Percentiles rank a stretch among this genome's conserved stretches.
Evolutionary conservation across 163 green algal genomes (phyloP).

Genomic region (Prototheca cutis): DNA sequence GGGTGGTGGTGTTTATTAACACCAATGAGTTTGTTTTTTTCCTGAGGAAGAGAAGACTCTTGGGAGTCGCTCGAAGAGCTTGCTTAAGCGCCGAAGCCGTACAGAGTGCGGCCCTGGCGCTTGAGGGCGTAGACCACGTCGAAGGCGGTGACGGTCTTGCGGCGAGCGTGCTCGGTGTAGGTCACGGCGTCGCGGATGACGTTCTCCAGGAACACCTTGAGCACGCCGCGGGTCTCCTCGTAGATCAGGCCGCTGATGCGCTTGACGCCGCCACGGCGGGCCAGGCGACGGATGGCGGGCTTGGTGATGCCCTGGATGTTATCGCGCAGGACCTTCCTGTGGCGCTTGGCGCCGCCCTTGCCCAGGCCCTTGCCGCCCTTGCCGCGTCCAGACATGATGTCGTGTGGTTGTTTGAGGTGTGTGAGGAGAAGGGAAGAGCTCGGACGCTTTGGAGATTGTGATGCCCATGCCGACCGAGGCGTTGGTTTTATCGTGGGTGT

Average conservation of each 20-base stretch:
- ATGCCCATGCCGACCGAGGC: too few relatives aligned
- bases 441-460: background rate
- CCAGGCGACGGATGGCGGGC: slow-evolving; percentile 72
- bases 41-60: too few relatives aligned
- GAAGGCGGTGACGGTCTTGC: slow-evolving; percentile 81
- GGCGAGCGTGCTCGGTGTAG: slow-evolving; percentile 91
- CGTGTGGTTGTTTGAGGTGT: too few relatives aligned
- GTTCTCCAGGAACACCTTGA: slow-evolving; percentile 94
- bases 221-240: slow-evolving; percentile 86
- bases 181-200: slow-evolving; percentile 90
- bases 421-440: background rate
- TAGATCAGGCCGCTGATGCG: slow-evolving; percentile 93
- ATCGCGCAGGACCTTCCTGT: slow-evolving; percentile 84
- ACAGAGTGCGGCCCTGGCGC: slow-evolving; percentile 91
- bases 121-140: slow-evolving; percentile 98
- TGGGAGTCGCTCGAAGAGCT: too few relatives aligned
- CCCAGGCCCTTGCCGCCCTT: slow-evolving; percentile 81
- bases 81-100: slow-evolving; percentile 75
- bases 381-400: slow-evolving; percentile 34
- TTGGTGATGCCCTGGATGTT: slow-evolving; percentile 94
- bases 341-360: slow-evolving; percentile 86
- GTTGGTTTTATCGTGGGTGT: background rate
- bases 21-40: slow-evolving; percentile 2
- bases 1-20: slow-evolving; percentile 17
- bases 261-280: slow-evolving; percentile 73